Conservation (phyloP, 2,329 filamentous ascomycete species). For the Neofusicoccum laricinum region DNA sequence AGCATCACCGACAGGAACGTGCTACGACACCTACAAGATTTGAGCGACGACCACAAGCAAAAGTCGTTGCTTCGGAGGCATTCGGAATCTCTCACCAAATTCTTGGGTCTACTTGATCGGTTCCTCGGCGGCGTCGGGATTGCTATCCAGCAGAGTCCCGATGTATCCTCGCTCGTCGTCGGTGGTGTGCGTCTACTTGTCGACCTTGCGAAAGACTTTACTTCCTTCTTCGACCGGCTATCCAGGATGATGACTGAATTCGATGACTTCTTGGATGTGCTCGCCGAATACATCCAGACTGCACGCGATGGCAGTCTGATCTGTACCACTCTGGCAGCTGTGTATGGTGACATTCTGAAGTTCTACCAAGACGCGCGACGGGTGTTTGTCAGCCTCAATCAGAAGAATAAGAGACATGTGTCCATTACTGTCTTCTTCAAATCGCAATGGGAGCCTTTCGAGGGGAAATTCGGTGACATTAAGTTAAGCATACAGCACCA, state of each 20-base stretch:
- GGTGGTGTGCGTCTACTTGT: slow-evolving; percentile 22
- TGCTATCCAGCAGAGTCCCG: slow-evolving; percentile 22
- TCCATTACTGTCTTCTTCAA: slow-evolving; percentile 21
- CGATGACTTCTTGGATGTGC: not conserved
- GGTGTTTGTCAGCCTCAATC: slow-evolving; percentile 21
- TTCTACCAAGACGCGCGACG: slow-evolving; percentile 22
- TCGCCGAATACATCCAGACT: not conserved
- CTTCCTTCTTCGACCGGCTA: slow-evolving; percentile 19
- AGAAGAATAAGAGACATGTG: slow-evolving; percentile 18
- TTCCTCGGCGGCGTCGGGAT: slow-evolving; percentile 23
- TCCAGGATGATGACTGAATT: not conserved
- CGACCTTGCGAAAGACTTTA: slow-evolving; percentile 22
- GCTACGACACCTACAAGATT: slow-evolving; percentile 12
- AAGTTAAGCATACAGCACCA: too few relatives aligned
- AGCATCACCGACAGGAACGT: slow-evolving; percentile 18
- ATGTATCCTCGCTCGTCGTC: slow-evolving; percentile 23
- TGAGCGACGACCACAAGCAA: slow-evolving; percentile 20
- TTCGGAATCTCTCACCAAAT: slow-evolving; percentile 21
- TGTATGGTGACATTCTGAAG: slow-evolving; percentile 21
- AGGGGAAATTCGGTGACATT: slow-evolving; percentile 21
- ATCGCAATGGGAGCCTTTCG: slow-evolving; percentile 26
- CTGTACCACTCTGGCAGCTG: slow-evolving; percentile 18
- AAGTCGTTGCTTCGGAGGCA: slow-evolving; percentile 22
- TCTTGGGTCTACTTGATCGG: slow-evolving; percentile 21
- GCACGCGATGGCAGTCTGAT: not conserved